Evolutionary conservation across 352 stramenopile species (phyloP), one percentile per base, ranked within the genome.

Genomic region (Globisporangium heterothallicum): DNA sequence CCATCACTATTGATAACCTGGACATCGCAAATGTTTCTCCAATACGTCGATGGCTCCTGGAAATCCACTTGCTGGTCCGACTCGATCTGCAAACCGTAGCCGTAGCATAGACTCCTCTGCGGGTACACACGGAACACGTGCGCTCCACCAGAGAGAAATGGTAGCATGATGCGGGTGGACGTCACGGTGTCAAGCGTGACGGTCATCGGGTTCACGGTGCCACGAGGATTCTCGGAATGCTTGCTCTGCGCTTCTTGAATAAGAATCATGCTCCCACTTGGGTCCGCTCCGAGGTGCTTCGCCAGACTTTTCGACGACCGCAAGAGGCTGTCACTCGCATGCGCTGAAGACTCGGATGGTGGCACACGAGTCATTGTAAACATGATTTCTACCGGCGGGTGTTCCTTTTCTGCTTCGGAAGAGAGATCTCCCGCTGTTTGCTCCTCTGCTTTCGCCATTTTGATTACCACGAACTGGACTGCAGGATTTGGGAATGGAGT

Each of bases 51-150:
- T 13, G 67, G 52, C 30, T 68, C 56, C 41, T 78, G 68, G 40
- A 78, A 81, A n/a, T 59, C 36, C 6, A 82, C 48, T 32, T 56
- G 64, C 32, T 62, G 29, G 22, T 76, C 42, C 8, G 68, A 74
- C 38, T 86, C 78, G 6, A 83, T 53, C 43, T 86, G 63, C 25
- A 89, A 49, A 21, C 64, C 65, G 45, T 83, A 89, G 7, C 78
- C 78, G 16, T 82, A 86, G 19, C 68, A 58, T 25, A 79, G 64
- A 21, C 54, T 68, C 5, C 45, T 41, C 53, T 85, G 75, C 0
- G 68, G 67, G n/a, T 66, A 58, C 29, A 87, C 59, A 1, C 74
- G 72, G 53, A 87, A 87, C 2, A 69, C 66, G 10, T 69, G 48
- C 1, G 21, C 58, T 6, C 53, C 35, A 8, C 51, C 52, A 7